Evolutionary conservation across 805 yeast genomes (phyloP).

Genomic region (Yamadazyma olivae): DNA sequence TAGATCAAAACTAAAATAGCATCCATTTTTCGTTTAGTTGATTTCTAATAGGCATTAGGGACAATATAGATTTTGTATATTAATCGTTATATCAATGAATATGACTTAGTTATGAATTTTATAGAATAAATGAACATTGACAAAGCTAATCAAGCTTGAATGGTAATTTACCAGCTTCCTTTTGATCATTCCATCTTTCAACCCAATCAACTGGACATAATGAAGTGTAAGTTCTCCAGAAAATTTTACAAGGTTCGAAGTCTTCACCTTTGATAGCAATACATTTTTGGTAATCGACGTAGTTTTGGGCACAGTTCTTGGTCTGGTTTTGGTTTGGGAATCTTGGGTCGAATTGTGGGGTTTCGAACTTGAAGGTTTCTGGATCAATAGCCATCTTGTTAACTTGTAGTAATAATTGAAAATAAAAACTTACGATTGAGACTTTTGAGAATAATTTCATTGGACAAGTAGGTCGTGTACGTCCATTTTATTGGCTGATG

Average conservation of each 20-base stretch:
- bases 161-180: constrained; percentile 52
- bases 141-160: constrained; percentile 30
- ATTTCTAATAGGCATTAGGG: too few relatives aligned
- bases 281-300: constrained; percentile 98
- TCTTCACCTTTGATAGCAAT: constrained; percentile 96
- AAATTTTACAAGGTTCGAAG: constrained; percentile 95
- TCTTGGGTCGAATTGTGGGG: constrained; percentile 74
- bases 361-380: constrained; percentile 39
- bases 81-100: constrained; percentile 6
- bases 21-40: too few relatives aligned
- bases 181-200: constrained; percentile 86
- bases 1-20: too few relatives aligned
- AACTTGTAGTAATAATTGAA: neutral
- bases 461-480: neutral
- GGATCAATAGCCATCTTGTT: constrained; percentile 34
- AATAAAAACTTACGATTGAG: neutral
- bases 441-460: neutral
- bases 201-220: constrained; percentile 85
- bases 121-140: neutral
- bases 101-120: neutral
- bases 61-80: constrained; percentile 5
- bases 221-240: constrained; percentile 85
- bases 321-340: constrained; percentile 98
- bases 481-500: neutral
- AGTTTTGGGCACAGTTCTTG: constrained; percentile 97